Conservation (phyloP, 2,329 filamentous ascomycete genomes). For the Fusarium odoratissimum region DNA sequence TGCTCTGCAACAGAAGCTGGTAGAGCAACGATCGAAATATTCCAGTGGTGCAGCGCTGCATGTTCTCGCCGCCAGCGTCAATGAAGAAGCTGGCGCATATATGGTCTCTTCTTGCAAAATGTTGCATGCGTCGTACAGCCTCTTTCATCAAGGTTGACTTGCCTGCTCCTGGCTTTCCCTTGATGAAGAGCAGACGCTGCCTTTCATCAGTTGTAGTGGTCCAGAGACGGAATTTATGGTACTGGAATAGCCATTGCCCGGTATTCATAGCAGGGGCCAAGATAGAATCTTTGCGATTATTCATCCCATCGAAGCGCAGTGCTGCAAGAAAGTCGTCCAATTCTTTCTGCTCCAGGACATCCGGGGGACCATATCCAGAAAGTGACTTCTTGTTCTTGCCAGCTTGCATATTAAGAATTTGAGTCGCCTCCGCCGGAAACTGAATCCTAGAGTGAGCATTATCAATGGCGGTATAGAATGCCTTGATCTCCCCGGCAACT, state of each 20-base stretch:
- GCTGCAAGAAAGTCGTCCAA: background rate
- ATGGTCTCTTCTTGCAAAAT: background rate
- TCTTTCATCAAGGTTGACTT: slow-evolving; percentile 27
- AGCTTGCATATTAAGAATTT: no score
- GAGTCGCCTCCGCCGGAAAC: no score
- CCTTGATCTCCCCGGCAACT: slow-evolving; percentile 13
- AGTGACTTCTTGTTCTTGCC: no score
- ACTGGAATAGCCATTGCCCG: slow-evolving; percentile 3
- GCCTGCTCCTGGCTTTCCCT: slow-evolving; percentile 18
- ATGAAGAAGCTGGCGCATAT: slow-evolving; percentile 20
- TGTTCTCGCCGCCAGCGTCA: background rate
- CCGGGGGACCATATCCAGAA: fast-evolving
- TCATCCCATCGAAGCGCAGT: slow-evolving; percentile 13
- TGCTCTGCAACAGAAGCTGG: background rate
- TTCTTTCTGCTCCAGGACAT: background rate
- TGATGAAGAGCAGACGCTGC: background rate
- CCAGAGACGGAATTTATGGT: slow-evolving; percentile 7
- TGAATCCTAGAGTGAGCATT: background rate
- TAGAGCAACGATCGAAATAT: slow-evolving; percentile 5
- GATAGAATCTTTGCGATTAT: background rate
- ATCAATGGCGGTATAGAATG: background rate
- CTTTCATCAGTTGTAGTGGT: background rate
- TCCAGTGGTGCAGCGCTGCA: background rate
- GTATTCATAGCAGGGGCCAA: background rate
- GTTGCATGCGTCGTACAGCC: background rate